Evolutionary conservation across 2,329 filamentous ascomycete species (phyloP).

Genomic region (Trichophyton rubrum): DNA sequence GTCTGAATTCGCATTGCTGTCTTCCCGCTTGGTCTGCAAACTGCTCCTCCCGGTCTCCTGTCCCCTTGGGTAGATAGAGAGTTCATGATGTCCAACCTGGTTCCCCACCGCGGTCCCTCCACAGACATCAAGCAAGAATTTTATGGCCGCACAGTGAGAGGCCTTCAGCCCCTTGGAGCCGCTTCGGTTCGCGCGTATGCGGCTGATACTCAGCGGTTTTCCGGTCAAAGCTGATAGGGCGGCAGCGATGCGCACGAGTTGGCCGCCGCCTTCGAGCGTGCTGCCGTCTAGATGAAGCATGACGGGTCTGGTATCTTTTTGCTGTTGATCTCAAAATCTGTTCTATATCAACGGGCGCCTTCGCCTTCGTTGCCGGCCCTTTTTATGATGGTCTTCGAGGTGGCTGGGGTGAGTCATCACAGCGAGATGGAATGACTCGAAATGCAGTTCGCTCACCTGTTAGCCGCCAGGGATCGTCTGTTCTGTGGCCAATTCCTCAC

Average conservation of each 20-base stretch:
- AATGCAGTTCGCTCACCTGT: no score
- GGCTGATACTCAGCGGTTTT: constrained; percentile 38
- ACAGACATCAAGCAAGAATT: constrained; percentile 40
- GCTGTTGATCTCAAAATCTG: constrained; percentile 4
- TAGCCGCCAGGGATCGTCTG: no score
- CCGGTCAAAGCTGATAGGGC: constrained; percentile 42
- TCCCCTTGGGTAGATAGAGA: constrained; percentile 24
- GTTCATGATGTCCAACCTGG: constrained; percentile 24
- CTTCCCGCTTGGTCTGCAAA: not conserved
- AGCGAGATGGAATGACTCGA: not conserved
- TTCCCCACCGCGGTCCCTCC: constrained; percentile 30
- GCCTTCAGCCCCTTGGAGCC: constrained; percentile 44
- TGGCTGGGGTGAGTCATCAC: not conserved
- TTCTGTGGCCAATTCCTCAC: no score
- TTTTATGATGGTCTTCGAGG: not conserved
- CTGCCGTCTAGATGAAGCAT: constrained; percentile 40
- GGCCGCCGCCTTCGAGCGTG: constrained; percentile 50
- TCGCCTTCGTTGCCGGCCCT: not conserved
- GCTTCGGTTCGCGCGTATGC: constrained; percentile 41
- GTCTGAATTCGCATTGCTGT: not conserved
- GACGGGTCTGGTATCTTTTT: not conserved
- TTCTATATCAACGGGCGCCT: constrained; percentile 19
- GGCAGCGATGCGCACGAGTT: constrained; percentile 46
- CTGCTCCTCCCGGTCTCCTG: not conserved
- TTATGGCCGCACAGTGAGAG: constrained; percentile 45